Conservation (phyloP, 768 basidiomycete species). For the Termitomyces sp. region DNA sequence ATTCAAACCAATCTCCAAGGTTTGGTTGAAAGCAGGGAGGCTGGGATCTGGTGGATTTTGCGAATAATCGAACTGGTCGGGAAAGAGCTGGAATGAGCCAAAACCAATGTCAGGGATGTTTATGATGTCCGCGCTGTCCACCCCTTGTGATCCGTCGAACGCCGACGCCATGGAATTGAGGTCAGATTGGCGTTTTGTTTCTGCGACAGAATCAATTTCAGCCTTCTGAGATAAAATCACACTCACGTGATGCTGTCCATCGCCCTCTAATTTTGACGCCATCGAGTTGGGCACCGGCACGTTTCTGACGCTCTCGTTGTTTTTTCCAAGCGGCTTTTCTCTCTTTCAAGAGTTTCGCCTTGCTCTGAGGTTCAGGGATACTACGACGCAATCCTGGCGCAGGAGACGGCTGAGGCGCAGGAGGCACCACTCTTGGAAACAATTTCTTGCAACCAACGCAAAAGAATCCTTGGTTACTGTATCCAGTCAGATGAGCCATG, state of each 20-base stretch:
- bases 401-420: slow-evolving; percentile 40
- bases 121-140: slow-evolving; percentile 63
- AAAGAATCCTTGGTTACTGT: slow-evolving; percentile 51
- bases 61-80: slow-evolving; percentile 56
- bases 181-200: slow-evolving; percentile 44
- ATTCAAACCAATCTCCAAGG: slow-evolving; percentile 42
- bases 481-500: background rate
- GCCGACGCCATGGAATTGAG: slow-evolving; percentile 37
- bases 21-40: slow-evolving; percentile 48
- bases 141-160: slow-evolving; percentile 61
- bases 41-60: slow-evolving; percentile 40
- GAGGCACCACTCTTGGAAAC: slow-evolving; percentile 32
- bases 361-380: slow-evolving; percentile 39
- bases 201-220: slow-evolving; percentile 21
- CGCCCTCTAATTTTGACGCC: slow-evolving; percentile 54
- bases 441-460: slow-evolving; percentile 56
- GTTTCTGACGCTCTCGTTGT: slow-evolving; percentile 31
- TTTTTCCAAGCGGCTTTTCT: slow-evolving; percentile 46
- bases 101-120: slow-evolving; percentile 56
- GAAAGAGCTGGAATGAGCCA: slow-evolving; percentile 61
- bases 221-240: background rate
- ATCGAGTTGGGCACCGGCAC: slow-evolving; percentile 25
- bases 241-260: slow-evolving; percentile 54
- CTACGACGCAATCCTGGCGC: slow-evolving; percentile 34
- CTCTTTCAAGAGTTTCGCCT: slow-evolving; percentile 41